These are phyloP conservation scores for Sclerotinia minor DNA, from an alignment of 2,329 filamentous ascomycete genomes.

Conservation along the genomic window DNA sequence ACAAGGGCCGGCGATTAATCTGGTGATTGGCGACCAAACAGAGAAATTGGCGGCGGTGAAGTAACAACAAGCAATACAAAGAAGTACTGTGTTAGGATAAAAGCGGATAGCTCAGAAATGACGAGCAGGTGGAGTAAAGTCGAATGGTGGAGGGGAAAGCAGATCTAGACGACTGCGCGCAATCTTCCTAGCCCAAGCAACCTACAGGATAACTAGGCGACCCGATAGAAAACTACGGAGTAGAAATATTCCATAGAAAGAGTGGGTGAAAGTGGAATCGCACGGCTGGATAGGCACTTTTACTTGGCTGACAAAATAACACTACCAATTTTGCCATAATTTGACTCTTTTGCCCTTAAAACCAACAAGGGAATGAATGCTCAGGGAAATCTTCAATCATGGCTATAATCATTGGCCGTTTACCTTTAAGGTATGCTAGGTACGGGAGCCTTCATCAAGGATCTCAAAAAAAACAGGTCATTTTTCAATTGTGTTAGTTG, in stretches of 20 bases:
- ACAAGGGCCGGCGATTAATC: conserved; percentile 20
- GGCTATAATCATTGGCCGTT: background rate
- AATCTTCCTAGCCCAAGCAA: conserved; percentile 11
- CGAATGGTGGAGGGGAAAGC: conserved; percentile 14
- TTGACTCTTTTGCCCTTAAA: background rate
- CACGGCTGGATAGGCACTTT: background rate
- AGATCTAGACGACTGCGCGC: conserved; percentile 10
- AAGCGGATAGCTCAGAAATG: background rate
- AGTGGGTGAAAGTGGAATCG: conserved; percentile 7
- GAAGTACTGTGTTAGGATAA: background rate
- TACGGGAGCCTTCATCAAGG: background rate
- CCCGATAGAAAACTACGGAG: background rate
- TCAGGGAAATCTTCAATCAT: background rate
- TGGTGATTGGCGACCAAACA: background rate
- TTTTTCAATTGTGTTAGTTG: conserved; percentile 1
- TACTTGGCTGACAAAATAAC: conserved; percentile 17
- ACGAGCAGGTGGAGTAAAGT: conserved; percentile 1
- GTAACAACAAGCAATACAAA: background rate
- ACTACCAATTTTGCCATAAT: background rate
- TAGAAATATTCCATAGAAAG: background rate
- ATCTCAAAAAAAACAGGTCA: background rate
- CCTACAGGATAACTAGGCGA: conserved; percentile 5
- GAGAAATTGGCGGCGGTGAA: conserved; percentile 12
- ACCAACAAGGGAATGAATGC: conserved; percentile 6
- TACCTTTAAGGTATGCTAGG: background rate